A percentile compares a stretch with the other conserved stretches of the same genome.
Conservation (phyloP, 495 filamentous ascomycete species). For the Penicillium pancosmium region DNA sequence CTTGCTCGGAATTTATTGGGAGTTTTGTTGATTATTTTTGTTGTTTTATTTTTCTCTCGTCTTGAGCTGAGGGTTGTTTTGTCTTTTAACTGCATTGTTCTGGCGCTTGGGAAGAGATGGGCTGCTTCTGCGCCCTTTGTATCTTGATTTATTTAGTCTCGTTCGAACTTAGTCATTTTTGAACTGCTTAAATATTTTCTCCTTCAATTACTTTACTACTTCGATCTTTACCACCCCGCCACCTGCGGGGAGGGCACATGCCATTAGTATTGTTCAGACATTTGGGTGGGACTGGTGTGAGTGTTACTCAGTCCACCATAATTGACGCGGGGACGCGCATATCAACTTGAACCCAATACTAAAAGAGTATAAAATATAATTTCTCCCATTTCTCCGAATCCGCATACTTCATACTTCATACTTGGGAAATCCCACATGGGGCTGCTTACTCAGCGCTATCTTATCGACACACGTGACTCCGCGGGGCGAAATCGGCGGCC, state of each 20-base stretch:
- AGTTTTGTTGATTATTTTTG: not conserved
- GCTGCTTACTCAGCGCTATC: constrained; percentile 10
- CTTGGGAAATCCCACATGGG: not conserved
- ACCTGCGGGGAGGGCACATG: not conserved
- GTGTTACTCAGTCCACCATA: not conserved
- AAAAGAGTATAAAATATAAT: not conserved
- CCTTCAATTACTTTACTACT: too few species aligned
- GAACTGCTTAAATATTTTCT: not conserved
- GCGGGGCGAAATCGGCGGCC: constrained; percentile 14
- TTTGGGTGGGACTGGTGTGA: not conserved
- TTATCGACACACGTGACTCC: constrained; percentile 17
- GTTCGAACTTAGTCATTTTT: constrained; percentile 9
- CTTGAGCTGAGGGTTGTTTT: constrained; percentile 29
- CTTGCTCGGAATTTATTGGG: constrained; percentile 19
- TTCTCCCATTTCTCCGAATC: too few species aligned
- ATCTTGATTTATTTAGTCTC: constrained; percentile 8
- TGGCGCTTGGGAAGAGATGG: constrained; percentile 27
- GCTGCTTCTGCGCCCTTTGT: constrained; percentile 10
- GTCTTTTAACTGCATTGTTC: constrained; percentile 29
- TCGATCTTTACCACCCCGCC: too few species aligned
- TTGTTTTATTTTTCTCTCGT: constrained; percentile 12
- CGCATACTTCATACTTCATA: not conserved
- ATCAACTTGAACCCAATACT: not conserved
- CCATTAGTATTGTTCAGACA: not conserved
- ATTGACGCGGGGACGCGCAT: not conserved